Evolutionary conservation across 306 rosid species (phyloP).

Genomic region (Sophora flavescens): DNA sequence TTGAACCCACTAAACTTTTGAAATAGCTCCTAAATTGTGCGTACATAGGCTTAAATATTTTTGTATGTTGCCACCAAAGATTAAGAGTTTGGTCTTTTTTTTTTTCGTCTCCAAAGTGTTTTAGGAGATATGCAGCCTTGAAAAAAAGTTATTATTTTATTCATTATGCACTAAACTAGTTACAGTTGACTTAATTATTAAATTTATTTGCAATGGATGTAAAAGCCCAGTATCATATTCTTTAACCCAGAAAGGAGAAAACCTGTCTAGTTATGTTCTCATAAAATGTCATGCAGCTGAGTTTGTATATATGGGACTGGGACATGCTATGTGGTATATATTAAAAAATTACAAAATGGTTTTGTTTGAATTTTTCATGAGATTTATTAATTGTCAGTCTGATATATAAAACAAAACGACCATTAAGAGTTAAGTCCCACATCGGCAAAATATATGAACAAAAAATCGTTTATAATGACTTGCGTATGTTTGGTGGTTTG

Average conservation of each 20-base stretch:
- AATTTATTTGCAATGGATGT: conserved; percentile 1
- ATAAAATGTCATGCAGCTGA: neutral
- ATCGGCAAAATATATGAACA: no score
- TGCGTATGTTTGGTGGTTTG: no score
- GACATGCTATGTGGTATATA: neutral
- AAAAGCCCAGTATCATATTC: conserved; percentile 1
- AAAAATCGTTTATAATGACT: no score
- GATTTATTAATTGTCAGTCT: neutral
- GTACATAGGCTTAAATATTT: no score
- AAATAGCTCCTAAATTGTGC: neutral
- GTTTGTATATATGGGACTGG: conserved; percentile 10
- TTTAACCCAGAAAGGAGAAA: conserved; percentile 23
- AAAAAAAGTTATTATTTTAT: no score
- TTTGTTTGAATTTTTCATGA: neutral
- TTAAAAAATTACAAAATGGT: conserved; percentile 16
- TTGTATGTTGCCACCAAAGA: no score
- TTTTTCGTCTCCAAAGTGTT: no score
- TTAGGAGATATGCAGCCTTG: conserved; percentile 1
- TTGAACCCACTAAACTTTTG: neutral
- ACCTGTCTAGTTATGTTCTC: neutral
- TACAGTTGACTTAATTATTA: neutral
- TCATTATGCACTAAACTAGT: neutral
- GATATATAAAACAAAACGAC: no score
- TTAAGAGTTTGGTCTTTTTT: no score
- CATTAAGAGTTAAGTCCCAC: no score